Evolutionary conservation across 768 basidiomycete species (phyloP).

Genomic region (Boletus vinaceobasis): DNA sequence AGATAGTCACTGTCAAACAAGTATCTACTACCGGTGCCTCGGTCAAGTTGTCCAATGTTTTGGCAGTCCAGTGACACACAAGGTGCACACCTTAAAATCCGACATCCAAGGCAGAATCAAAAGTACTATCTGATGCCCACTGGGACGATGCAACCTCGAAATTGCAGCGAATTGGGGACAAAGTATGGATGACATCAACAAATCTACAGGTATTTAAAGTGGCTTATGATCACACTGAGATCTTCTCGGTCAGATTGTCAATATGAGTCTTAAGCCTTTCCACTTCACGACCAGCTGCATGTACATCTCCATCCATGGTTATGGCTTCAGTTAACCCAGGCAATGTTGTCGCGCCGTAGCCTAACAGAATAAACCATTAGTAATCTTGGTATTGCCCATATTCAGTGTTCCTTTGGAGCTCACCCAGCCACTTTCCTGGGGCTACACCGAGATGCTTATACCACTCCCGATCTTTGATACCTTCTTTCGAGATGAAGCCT

Average conservation of each 20-base stretch:
- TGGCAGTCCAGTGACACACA: neutral
- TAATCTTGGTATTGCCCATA: neutral
- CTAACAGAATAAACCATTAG: slow-evolving; percentile 34
- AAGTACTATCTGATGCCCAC: neutral
- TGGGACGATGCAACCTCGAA: neutral
- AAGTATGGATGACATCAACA: neutral
- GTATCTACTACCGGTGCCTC: too few relatives aligned
- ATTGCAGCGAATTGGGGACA: neutral
- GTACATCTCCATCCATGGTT: slow-evolving; percentile 61
- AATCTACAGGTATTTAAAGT: neutral
- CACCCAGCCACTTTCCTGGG: slow-evolving; percentile 84
- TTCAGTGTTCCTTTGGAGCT: slow-evolving; percentile 16
- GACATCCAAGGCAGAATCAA: neutral
- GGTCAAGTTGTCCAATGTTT: neutral
- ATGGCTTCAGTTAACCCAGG: slow-evolving; percentile 82
- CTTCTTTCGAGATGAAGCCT: slow-evolving; percentile 79
- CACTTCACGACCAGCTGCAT: slow-evolving; percentile 62
- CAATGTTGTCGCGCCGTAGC: slow-evolving; percentile 84
- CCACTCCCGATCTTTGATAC: slow-evolving; percentile 83
- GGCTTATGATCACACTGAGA: slow-evolving; percentile 17
- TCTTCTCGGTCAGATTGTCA: slow-evolving; percentile 42
- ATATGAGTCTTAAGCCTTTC: slow-evolving; percentile 53
- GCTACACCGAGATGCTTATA: slow-evolving; percentile 88
- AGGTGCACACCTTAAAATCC: neutral
- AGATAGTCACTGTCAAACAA: neutral